These are phyloP conservation scores for Aspergillus chevalieri DNA, from an alignment of 2,329 filamentous ascomycete genomes.

Conservation along the genomic window DNA sequence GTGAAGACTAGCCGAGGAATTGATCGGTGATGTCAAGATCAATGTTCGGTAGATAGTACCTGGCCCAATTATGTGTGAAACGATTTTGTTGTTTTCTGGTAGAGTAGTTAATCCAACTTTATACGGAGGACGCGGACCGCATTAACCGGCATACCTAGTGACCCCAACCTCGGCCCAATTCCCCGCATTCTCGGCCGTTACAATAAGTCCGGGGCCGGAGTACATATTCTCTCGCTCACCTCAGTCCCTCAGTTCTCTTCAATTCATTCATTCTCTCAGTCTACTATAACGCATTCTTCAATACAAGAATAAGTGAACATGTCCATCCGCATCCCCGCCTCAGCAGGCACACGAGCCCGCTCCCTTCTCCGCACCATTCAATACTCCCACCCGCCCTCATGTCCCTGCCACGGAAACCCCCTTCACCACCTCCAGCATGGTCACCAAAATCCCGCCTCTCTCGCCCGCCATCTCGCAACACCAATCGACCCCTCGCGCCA, in stretches of 20 bases:
- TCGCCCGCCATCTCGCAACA: conserved; percentile 62
- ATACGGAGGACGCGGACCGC: too few species aligned
- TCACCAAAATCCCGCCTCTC: conserved; percentile 52
- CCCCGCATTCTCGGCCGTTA: conserved; percentile 2
- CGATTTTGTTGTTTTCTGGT: too few species aligned
- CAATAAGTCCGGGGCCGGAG: too few species aligned
- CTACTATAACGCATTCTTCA: conserved; percentile 28
- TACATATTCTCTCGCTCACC: background rate
- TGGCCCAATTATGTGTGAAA: too few species aligned
- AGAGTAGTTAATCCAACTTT: too few species aligned
- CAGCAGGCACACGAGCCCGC: conserved; percentile 44
- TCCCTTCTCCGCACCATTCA: conserved; percentile 80
- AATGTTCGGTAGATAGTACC: too few species aligned
- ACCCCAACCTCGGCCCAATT: background rate
- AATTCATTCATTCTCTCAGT: background rate
- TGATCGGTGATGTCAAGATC: too few species aligned
- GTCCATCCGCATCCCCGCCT: conserved; percentile 37
- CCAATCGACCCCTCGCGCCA: conserved; percentile 64
- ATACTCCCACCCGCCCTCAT: conserved; percentile 77
- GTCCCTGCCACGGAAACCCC: conserved; percentile 89
- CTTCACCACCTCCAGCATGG: conserved; percentile 75
- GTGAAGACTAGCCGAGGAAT: too few species aligned
- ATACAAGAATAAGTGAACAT: conserved; percentile 11
- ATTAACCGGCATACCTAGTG: too few species aligned
- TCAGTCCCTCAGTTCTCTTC: background rate